Evolutionary conservation across 257 asterid genomes (phyloP), one percentile per base, ranked within the genome.

Genomic region (Anisodus tanguticus): DNA sequence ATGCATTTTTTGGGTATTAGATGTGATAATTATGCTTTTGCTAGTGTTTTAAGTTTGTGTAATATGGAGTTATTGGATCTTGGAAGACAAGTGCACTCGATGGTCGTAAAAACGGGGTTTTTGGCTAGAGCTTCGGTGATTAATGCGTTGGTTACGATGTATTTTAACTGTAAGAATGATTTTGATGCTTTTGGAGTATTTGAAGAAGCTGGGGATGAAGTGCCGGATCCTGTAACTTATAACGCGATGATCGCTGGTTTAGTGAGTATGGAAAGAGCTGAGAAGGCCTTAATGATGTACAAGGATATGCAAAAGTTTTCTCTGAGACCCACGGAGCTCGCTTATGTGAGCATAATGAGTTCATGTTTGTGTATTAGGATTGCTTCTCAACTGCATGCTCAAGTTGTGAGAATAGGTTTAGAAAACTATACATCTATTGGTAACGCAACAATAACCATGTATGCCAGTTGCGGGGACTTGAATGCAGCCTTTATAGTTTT

Each of bases 391-490:
- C 84, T 93, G 17, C 95, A 95, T 83, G 88, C 89, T 5, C 92
- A 87, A 82, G 93, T 91, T 45, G 72, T 87, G 59, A 94, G 92
- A 89, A 84, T 83, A 85, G 88, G 92, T 43, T 91, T 92, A 63
- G 93, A 88, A 53, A 88, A 86, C 82, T 88, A 6, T 80, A 94
- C 95, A 39, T 86, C 91, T 26, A 94, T 93, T 66, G 87, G 87
- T 84, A 95, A 95, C 86, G 97, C 99, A 63, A 91, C 91, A 35
- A 93, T 92, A 87, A 90, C 90, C 80, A 95, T 95, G 99, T 95
- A 94, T 85, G 87, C 95, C 8, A 90, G 83, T 49, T 90, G 94
- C 22, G 89, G 90, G 49, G 85, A 94, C 85, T 64, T 91, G 26
- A 82, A 84, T 78, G 84, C 92, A 57, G 95, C 91, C 83, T 22